Conservation (phyloP, 352 stramenopile species). For the Globisporangium paroecandrum region DNA sequence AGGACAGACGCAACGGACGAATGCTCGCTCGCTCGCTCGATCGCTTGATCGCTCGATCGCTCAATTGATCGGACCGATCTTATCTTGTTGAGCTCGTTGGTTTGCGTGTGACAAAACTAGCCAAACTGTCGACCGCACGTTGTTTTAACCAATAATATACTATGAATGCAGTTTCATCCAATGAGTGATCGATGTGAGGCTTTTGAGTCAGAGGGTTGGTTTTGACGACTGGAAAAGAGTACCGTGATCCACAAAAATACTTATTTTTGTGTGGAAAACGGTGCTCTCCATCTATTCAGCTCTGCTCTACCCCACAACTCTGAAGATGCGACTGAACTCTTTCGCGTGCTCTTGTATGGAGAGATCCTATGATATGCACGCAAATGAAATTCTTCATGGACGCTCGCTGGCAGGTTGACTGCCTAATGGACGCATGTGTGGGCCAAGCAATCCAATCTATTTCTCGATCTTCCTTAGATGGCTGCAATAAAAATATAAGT, state of each 20-base stretch:
- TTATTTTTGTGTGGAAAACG: neutral
- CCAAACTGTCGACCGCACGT: neutral
- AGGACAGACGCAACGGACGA: neutral
- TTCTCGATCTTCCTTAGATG: neutral
- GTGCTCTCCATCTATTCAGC: neutral
- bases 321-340: slow-evolving; percentile 6
- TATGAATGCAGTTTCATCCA: neutral
- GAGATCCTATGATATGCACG: neutral
- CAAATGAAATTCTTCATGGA: neutral
- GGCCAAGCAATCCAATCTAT: neutral
- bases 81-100: neutral
- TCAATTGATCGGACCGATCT: neutral
- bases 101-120: neutral
- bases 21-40: neutral
- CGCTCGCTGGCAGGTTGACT: too few relatives aligned
- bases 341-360: neutral
- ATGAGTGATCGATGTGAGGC: neutral
- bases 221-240: neutral
- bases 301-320: neutral
- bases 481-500: slow-evolving; percentile 10
- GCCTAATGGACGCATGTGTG: neutral
- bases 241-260: neutral
- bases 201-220: neutral
- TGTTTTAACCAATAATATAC: slow-evolving; percentile 4
- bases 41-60: too few relatives aligned